phyloP scores from a whole-genome alignment of 208 protist genomes.

The Crithidia thermophila region DNA sequence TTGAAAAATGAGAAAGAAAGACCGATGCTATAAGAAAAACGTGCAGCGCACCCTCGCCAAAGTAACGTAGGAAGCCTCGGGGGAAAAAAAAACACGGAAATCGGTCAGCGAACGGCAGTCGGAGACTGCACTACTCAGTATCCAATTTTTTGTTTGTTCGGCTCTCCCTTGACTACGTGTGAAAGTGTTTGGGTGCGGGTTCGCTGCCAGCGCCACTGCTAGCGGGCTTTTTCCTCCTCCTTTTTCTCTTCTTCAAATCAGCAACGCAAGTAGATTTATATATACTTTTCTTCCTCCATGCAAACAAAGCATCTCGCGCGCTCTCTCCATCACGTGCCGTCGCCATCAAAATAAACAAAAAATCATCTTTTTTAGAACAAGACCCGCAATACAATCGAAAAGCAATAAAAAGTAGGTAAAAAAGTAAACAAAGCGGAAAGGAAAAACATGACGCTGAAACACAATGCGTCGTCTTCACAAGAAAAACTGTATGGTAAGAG shows the following conservation, averaged over 20 bases:
- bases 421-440: slow-evolving; percentile 9
- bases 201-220: too few species aligned
- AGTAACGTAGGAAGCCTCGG: too few species aligned
- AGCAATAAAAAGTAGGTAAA: background rate
- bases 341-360: background rate
- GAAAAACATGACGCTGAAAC: background rate
- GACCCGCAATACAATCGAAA: slow-evolving; percentile 2
- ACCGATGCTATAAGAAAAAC: too few species aligned
- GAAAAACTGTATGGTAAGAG: too few species aligned
- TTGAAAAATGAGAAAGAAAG: background rate
- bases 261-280: background rate
- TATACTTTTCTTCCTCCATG: background rate
- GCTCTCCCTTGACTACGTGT: too few species aligned
- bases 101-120: too few species aligned
- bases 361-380: background rate
- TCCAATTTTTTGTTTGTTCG: too few species aligned
- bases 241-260: background rate
- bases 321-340: slow-evolving; percentile 1
- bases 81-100: too few species aligned
- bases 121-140: too few species aligned
- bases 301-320: slow-evolving; percentile 9
- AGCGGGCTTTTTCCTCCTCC: background rate
- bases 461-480: too few species aligned
- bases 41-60: too few species aligned
- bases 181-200: too few species aligned